Evolutionary conservation across 2,329 filamentous ascomycete genomes (phyloP).

Genomic region (Phialophora macrospora): DNA sequence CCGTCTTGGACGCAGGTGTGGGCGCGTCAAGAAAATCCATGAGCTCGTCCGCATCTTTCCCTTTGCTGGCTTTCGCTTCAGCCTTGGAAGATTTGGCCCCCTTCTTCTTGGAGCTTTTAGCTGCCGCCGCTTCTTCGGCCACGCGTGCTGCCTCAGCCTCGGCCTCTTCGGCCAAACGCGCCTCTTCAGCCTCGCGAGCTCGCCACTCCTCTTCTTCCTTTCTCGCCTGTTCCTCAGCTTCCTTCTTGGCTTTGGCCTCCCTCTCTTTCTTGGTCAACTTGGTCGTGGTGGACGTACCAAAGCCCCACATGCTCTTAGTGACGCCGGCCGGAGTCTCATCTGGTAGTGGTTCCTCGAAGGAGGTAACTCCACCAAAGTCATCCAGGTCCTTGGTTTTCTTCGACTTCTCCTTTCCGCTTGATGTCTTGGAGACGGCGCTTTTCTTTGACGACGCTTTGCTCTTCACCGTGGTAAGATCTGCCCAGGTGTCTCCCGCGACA

Average conservation of each 20-base stretch:
- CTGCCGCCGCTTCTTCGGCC: conserved; percentile 46
- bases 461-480: conserved; percentile 45
- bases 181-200: conserved; percentile 41
- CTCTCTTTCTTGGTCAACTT: conserved; percentile 53
- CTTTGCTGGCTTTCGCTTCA: conserved; percentile 39
- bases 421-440: conserved; percentile 44
- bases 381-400: conserved; percentile 36
- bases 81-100: conserved; percentile 36
- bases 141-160: conserved; percentile 42
- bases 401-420: conserved; percentile 40
- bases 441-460: conserved; percentile 47
- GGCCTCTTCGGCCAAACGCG: conserved; percentile 42
- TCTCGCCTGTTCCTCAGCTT: conserved; percentile 43
- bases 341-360: conserved; percentile 35
- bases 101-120: conserved; percentile 44
- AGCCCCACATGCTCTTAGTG: conserved; percentile 51
- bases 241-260: conserved; percentile 52
- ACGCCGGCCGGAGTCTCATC: conserved; percentile 48
- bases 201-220: conserved; percentile 42
- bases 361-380: conserved; percentile 27
- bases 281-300: conserved; percentile 49
- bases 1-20: conserved; percentile 31
- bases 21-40: conserved; percentile 45
- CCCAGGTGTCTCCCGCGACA: conserved; percentile 48
- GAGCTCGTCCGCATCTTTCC: conserved; percentile 41